Conservation (phyloP, 345 rosid species). For the Turritis glabra region DNA sequence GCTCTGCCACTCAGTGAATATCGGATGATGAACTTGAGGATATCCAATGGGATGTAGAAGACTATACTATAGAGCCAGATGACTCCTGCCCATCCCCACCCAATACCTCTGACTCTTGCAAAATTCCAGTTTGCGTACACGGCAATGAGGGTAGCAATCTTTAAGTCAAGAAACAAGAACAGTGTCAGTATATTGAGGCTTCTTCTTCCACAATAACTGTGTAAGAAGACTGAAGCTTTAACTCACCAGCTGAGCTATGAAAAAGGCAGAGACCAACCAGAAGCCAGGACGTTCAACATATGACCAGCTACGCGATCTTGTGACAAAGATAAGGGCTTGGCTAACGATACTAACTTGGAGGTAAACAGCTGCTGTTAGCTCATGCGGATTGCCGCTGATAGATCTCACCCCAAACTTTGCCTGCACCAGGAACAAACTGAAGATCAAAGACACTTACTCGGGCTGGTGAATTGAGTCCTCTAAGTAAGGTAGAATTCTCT, state of each 20-base stretch:
- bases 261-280: constrained; percentile 60
- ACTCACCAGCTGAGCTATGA: constrained; percentile 77
- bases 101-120: constrained; percentile 67
- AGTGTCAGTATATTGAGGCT: constrained; percentile 19
- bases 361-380: constrained; percentile 82
- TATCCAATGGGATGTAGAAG: constrained; percentile 71
- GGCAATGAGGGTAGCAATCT: constrained; percentile 84
- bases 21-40: constrained; percentile 70
- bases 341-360: constrained; percentile 96
- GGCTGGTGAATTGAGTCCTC: neutral
- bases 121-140: constrained; percentile 75
- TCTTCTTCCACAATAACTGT: neutral
- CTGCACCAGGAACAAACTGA: constrained; percentile 42
- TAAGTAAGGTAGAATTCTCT: constrained; percentile 17
- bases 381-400: constrained; percentile 46
- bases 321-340: constrained; percentile 94
- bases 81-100: constrained; percentile 98
- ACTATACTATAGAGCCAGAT: constrained; percentile 86
- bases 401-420: constrained; percentile 72
- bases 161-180: constrained; percentile 13
- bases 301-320: constrained; percentile 96
- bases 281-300: constrained; percentile 86
- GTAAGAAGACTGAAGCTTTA: neutral
- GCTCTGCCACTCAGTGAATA: constrained; percentile 80
- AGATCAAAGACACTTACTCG: constrained; percentile 4